These are phyloP conservation scores for Aspergillus sp. DNA, from an alignment of 2,329 filamentous ascomycete species.

Conservation along the genomic window DNA sequence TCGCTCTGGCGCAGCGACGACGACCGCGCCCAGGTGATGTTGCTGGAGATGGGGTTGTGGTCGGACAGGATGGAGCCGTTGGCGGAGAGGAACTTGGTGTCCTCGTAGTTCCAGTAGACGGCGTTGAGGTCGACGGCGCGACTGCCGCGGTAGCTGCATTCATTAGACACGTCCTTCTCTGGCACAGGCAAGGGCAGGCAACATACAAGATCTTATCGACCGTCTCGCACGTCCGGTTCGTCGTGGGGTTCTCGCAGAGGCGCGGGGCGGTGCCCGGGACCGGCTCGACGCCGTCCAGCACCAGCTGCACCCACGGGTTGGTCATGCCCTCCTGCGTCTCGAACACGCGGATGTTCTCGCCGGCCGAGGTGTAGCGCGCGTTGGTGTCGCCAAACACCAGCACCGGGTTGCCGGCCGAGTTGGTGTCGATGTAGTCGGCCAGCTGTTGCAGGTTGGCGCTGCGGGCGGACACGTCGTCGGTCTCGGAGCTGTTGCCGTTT, in stretches of 20 bases:
- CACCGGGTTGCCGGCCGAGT: slow-evolving; percentile 61
- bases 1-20: slow-evolving; percentile 47
- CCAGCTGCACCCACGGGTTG: slow-evolving; percentile 61
- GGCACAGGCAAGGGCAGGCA: slow-evolving; percentile 5
- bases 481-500: slow-evolving; percentile 36
- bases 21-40: slow-evolving; percentile 41
- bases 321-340: slow-evolving; percentile 52
- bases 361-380: slow-evolving; percentile 59
- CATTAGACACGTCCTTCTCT: neutral
- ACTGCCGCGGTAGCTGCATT: slow-evolving; percentile 23
- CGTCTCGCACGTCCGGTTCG: slow-evolving; percentile 58
- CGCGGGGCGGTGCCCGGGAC: slow-evolving; percentile 34
- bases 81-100: slow-evolving; percentile 55
- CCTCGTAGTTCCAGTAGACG: slow-evolving; percentile 49
- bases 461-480: slow-evolving; percentile 56
- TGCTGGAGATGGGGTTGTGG: slow-evolving; percentile 57
- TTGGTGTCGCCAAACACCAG: slow-evolving; percentile 66
- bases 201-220: slow-evolving; percentile 63
- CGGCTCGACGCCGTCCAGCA: slow-evolving; percentile 49
- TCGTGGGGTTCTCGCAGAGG: slow-evolving; percentile 59
- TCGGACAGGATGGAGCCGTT: slow-evolving; percentile 60
- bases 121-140: slow-evolving; percentile 54
- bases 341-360: slow-evolving; percentile 55
- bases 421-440: slow-evolving; percentile 54
- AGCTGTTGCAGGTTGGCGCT: slow-evolving; percentile 61